Evolutionary conservation across 2,329 filamentous ascomycete species (phyloP).

Genomic region (Fusarium sp.): DNA sequence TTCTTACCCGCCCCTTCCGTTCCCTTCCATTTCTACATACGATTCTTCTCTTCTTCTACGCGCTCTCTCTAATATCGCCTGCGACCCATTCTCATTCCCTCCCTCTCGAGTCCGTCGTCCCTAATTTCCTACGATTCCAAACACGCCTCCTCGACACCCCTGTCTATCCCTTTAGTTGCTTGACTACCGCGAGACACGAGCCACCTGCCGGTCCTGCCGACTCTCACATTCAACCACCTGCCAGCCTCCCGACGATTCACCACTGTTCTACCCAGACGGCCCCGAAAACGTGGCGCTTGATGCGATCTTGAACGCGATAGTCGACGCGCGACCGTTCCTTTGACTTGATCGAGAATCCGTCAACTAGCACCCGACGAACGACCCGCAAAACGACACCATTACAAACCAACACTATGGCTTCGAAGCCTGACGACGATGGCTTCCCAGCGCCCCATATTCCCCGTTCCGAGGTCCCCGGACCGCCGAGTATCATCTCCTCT

Average conservation of each 20-base stretch:
- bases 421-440: conserved; percentile 53
- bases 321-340: conserved; percentile 19
- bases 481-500: conserved; percentile 77
- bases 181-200: conserved; percentile 43
- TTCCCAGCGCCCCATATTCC: conserved; percentile 57
- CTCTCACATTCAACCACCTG: conserved; percentile 29
- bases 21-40: conserved; percentile 11
- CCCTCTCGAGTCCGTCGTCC: conserved; percentile 13
- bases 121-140: conserved; percentile 24
- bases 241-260: conserved; percentile 25
- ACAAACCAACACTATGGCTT: conserved; percentile 51
- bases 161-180: conserved; percentile 39
- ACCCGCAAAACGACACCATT: conserved; percentile 30
- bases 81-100: conserved; percentile 19
- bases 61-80: conserved; percentile 25
- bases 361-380: conserved; percentile 22
- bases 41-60: conserved; percentile 8
- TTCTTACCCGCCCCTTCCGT: conserved; percentile 35
- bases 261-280: conserved; percentile 15
- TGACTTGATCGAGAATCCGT: conserved; percentile 15
- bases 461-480: conserved; percentile 58
- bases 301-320: conserved; percentile 9
- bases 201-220: conserved; percentile 43
- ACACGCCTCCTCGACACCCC: conserved; percentile 18
- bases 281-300: conserved; percentile 9